Percentiles rank a stretch among this genome's conserved stretches.
Conservation (phyloP, 805 yeast genomes). For the Candida xyloterini region DNA sequence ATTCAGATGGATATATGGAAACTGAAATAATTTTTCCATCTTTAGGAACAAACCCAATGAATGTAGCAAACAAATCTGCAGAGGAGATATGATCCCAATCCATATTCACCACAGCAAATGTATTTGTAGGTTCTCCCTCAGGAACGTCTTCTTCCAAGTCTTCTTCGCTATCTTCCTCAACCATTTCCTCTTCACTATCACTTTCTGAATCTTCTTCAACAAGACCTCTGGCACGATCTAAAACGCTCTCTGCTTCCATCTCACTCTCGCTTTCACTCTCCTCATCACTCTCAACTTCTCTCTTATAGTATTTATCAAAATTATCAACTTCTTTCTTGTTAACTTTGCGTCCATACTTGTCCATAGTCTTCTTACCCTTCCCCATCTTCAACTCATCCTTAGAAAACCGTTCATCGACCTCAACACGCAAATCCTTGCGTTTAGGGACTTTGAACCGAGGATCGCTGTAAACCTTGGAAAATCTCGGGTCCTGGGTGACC, state of each 20-base stretch:
- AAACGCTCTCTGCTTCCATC: conserved; percentile 24
- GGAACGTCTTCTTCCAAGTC: conserved; percentile 57
- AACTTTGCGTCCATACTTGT: conserved; percentile 81
- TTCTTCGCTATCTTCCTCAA: conserved; percentile 48
- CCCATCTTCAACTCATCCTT: conserved; percentile 61
- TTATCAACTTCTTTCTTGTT: conserved; percentile 43
- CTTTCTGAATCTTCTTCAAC: conserved; percentile 41
- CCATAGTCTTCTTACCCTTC: conserved; percentile 67
- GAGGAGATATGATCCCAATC: conserved; percentile 97
- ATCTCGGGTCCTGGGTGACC: conserved; percentile 67
- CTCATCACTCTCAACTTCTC: conserved; percentile 34
- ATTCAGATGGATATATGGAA: conserved; percentile 80
- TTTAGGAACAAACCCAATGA: conserved; percentile 77
- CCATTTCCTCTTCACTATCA: conserved; percentile 39
- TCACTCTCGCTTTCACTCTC: conserved; percentile 44
- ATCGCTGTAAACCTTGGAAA: conserved; percentile 74
- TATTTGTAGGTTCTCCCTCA: conserved; percentile 77
- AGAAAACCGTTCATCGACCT: conserved; percentile 80
- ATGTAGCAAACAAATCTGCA: conserved; percentile 84
- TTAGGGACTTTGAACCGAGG: conserved; percentile 83
- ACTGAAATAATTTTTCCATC: conserved; percentile 70
- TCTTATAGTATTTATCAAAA: conserved; percentile 63
- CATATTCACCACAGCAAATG: conserved; percentile 89
- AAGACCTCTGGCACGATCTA: conserved; percentile 58
- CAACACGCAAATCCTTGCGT: conserved; percentile 64